Evolutionary conservation across 306 rosid species (phyloP).

Genomic region (Benincasa hispida): DNA sequence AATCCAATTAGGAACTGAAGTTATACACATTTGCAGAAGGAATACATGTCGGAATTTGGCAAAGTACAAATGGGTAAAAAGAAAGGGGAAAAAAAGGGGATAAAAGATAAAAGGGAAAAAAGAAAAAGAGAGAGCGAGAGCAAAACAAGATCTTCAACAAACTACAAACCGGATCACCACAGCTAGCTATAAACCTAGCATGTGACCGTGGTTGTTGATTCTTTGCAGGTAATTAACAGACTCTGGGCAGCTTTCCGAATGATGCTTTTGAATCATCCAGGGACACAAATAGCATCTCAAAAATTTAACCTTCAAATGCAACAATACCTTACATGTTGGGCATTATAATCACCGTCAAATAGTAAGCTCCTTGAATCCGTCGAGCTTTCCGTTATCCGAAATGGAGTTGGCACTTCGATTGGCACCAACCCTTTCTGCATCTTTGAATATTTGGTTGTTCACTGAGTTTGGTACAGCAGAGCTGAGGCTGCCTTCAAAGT

Average conservation of each 20-base stretch:
- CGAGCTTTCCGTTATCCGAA: conserved; percentile 56
- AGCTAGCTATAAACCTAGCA: background rate
- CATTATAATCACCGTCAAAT: conserved; percentile 22
- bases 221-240: background rate
- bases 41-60: conserved; percentile 28
- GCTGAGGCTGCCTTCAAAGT: conserved; percentile 57
- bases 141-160: conserved; percentile 2
- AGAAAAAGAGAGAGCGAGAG: background rate
- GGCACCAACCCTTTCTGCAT: conserved; percentile 40
- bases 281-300: background rate
- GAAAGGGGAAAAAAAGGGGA: background rate
- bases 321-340: background rate
- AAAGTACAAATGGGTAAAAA: conserved; percentile 19
- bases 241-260: background rate
- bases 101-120: background rate
- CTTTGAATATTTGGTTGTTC: conserved; percentile 32
- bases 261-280: background rate
- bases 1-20: conserved; percentile 15
- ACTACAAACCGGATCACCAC: background rate
- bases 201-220: background rate
- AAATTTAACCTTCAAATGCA: conserved; percentile 3
- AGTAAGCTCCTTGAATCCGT: conserved; percentile 45
- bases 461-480: conserved; percentile 57
- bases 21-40: conserved; percentile 63
- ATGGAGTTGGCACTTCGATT: conserved; percentile 29